Conservation (phyloP, 2,329 filamentous ascomycete genomes). For the Clathrospora elynae region DNA sequence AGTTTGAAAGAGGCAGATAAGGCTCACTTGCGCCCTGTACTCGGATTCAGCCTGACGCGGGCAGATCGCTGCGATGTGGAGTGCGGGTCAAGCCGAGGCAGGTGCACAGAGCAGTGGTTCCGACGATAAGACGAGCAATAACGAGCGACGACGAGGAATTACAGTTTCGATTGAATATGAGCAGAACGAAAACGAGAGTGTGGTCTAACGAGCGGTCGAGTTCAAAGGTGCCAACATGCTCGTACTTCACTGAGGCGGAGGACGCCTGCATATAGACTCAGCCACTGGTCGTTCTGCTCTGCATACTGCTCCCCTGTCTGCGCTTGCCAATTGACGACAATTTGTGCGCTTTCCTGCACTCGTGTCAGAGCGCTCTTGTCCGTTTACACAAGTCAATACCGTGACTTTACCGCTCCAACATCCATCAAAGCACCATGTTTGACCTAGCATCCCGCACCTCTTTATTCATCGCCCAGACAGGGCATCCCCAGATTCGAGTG, state of each 20-base stretch:
- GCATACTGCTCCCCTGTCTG: constrained; percentile 13
- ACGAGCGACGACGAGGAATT: constrained; percentile 6
- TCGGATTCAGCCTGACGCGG: constrained; percentile 30
- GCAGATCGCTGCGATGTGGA: constrained; percentile 27
- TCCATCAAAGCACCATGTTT: neutral
- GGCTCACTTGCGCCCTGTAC: constrained; percentile 13
- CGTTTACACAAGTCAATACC: neutral
- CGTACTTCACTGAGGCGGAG: constrained; percentile 27
- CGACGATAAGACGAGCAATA: constrained; percentile 10
- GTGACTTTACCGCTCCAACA: neutral
- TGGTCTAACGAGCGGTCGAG: constrained; percentile 14
- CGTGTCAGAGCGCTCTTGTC: neutral
- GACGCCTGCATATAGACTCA: constrained; percentile 23
- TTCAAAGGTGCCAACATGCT: constrained; percentile 18
- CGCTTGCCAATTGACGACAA: constrained; percentile 9
- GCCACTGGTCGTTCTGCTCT: constrained; percentile 24
- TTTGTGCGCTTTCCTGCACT: neutral
- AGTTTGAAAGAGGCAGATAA: constrained; percentile 10
- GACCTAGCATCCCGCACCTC: constrained; percentile 1
- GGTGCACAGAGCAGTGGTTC: constrained; percentile 14
- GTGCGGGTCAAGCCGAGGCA: constrained; percentile 17
- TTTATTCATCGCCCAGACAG: constrained; percentile 7
- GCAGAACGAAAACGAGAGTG: constrained; percentile 6
- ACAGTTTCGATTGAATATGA: neutral
- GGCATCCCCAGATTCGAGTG: constrained; percentile 12